These are phyloP conservation scores for Vinca minor DNA, from an alignment of 257 asterid species.

Conservation along the genomic window DNA sequence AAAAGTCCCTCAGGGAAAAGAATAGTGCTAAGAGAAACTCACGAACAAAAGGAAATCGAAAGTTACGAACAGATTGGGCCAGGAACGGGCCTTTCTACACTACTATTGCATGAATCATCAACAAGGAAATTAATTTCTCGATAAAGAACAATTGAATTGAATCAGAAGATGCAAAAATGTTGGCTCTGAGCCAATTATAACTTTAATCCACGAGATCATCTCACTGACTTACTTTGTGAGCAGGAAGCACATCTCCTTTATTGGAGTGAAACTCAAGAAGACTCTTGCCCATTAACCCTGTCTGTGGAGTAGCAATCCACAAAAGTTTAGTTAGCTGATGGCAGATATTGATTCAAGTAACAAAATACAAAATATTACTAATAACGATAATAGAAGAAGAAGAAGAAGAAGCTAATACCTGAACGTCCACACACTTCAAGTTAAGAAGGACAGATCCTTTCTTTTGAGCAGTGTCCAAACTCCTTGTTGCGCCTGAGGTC, in stretches of 20 bases:
- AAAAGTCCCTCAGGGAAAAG: slow-evolving; percentile 14
- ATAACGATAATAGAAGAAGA: neutral
- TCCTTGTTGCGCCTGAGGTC: slow-evolving; percentile 71
- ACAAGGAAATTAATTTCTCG: too few relatives aligned
- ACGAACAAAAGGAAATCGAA: neutral
- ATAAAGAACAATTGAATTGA: neutral
- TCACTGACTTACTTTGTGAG: slow-evolving; percentile 76
- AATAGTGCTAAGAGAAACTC: neutral
- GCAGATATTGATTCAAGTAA: neutral
- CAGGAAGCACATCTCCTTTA: slow-evolving; percentile 88
- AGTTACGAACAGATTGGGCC: neutral
- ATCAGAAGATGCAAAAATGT: neutral
- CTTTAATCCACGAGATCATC: neutral
- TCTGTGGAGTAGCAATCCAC: slow-evolving; percentile 27
- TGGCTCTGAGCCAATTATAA: neutral
- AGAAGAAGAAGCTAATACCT: slow-evolving; percentile 36
- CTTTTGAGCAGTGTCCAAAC: slow-evolving; percentile 81
- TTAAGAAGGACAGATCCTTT: slow-evolving; percentile 80
- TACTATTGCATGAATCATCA: neutral
- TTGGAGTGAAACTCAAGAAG: slow-evolving; percentile 86
- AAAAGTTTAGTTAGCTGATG: neutral
- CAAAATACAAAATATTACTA: neutral
- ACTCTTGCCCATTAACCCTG: slow-evolving; percentile 89
- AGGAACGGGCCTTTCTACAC: neutral
- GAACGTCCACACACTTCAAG: slow-evolving; percentile 92